Conservation (phyloP, 768 basidiomycete species). For the Nidularia sp. region DNA sequence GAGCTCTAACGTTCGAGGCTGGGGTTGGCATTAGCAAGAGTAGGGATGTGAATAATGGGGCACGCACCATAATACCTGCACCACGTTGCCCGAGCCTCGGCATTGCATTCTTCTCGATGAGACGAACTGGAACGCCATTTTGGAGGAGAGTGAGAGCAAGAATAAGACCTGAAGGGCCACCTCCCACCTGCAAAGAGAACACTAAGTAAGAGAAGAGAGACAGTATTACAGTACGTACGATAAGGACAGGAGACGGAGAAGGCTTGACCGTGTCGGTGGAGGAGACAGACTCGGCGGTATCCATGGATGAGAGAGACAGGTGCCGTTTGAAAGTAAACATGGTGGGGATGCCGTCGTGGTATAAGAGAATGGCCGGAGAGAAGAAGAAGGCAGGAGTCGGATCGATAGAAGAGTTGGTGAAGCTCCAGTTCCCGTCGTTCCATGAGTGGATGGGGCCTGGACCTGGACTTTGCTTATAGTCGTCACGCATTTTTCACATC, state of each 20-base stretch:
- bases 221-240: slow-evolving; percentile 12
- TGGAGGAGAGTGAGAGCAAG: slow-evolving; percentile 35
- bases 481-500: no score
- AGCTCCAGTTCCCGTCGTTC: no score
- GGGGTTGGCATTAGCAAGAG: background rate
- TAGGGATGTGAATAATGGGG: background rate
- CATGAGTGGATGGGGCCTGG: no score
- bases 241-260: slow-evolving; percentile 12
- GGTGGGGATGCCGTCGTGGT: background rate
- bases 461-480: no score
- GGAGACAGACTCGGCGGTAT: no score
- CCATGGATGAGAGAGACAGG: background rate
- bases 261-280: background rate
- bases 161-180: slow-evolving; percentile 42
- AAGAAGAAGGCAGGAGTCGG: no score
- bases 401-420: no score
- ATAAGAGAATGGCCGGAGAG: background rate
- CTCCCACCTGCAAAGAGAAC: slow-evolving; percentile 31
- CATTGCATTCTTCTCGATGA: slow-evolving; percentile 41
- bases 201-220: background rate
- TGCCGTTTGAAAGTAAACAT: background rate
- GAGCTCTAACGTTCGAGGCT: slow-evolving; percentile 43
- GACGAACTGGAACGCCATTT: slow-evolving; percentile 43
- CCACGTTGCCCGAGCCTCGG: slow-evolving; percentile 33
- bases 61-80: slow-evolving; percentile 31